Evolutionary conservation across 495 filamentous ascomycete species (phyloP).

Genomic region (Tuber microsphaerosporum): DNA sequence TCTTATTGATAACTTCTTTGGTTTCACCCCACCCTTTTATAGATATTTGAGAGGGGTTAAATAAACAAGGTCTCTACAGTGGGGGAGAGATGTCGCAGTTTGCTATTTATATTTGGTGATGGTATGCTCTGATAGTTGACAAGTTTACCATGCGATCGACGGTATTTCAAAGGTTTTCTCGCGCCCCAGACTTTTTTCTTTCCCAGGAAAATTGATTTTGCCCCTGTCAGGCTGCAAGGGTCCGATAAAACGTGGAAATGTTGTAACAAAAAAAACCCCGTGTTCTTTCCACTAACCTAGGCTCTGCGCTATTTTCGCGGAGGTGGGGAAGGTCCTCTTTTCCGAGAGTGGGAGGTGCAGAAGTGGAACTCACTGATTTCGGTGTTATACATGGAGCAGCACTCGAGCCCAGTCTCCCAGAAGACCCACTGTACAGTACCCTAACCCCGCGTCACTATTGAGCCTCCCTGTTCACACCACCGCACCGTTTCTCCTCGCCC

Average conservation of each 20-base stretch:
- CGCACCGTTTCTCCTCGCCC: neutral
- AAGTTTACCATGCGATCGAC: no score
- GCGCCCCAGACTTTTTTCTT: neutral
- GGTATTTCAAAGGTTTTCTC: neutral
- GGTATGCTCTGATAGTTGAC: no score
- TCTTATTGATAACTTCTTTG: no score
- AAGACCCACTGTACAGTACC: neutral
- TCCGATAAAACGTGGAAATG: neutral
- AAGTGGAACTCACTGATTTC: neutral
- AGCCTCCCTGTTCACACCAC: neutral
- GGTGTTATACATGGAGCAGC: neutral
- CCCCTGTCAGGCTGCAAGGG: neutral
- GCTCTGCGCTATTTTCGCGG: neutral
- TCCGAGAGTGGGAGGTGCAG: neutral
- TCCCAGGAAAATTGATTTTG: neutral
- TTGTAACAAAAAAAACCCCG: neutral
- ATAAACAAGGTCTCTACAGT: no score
- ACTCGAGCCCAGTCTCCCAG: neutral
- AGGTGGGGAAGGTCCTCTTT: no score
- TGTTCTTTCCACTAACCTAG: neutral
- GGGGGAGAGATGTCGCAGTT: no score
- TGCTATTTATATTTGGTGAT: no score
- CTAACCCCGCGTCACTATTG: neutral
- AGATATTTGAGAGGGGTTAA: no score
- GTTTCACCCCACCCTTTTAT: no score